Base-by-base conservation (phyloP, 257 asterid species). In the Anisodus tanguticus region DNA sequence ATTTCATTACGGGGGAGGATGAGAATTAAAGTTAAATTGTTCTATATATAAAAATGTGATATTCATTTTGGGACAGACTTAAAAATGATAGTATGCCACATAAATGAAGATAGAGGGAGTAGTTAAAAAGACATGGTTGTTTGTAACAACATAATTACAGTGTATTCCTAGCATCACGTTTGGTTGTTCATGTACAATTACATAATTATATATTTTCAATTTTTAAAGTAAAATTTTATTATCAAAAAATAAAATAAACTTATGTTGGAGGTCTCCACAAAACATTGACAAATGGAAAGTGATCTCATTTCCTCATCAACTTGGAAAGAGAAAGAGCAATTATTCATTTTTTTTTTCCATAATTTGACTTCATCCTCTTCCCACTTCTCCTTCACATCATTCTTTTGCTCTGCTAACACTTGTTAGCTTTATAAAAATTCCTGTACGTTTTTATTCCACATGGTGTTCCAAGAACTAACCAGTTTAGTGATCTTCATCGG, bases 131-230 rank as follows among this genome's bases (percentile, higher is more conserved):
- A 66, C 45, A 0, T 66, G 69, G 39, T 26, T 63, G 16, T 4
- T 63, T 63, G 41, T 63, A 1, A 63, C 9, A 62, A 59, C n/a
- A 22, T 35, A 19, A 35, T 66, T 66, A 66, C 45, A 31, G n/a
- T 31, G 72, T 31, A 66, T 31, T 31, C 0, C 45, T 0, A 31
- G 0, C 2, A 0, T 0, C n/a, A 11, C 0, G 9, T 31, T 66
- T 66, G n/a, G 0, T 66, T 66, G 71, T 26, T 10, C 71, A 11
- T 0, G 12, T 60, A 12, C n/a, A 26, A 60, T 60, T 3, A 60
- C 6, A 17, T n/a, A 59, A 8, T n/a, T 59, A 13, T 15, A 15
- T 57, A 57, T 16, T 57, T 57, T 57, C 4, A 3, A 13, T 4
- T 58, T 58, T 58, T 16, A 64, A 64, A 57, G 6, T 59, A 6